Conservation (phyloP, 495 filamentous ascomycete genomes). For the Baudoinia panamericana region DNA sequence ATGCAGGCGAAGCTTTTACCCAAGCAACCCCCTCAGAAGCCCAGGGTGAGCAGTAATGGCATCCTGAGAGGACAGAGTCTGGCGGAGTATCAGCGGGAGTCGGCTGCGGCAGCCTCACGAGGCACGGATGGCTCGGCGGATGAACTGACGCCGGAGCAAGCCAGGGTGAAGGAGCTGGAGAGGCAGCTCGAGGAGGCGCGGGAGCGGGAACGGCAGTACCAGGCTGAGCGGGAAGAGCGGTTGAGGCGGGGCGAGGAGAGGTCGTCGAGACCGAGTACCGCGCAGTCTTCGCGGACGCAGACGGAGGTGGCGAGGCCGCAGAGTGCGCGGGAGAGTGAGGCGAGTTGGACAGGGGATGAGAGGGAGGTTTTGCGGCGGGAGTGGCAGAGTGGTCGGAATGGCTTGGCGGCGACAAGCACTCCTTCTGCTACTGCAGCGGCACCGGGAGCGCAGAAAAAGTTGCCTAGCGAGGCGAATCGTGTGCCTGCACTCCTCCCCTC, state of each 20-base stretch:
- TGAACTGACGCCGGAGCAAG: conserved; percentile 28
- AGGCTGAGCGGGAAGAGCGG: conserved; percentile 61
- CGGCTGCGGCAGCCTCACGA: conserved; percentile 28
- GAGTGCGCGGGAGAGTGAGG: conserved; percentile 33
- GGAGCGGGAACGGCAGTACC: conserved; percentile 72
- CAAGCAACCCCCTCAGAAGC: conserved; percentile 31
- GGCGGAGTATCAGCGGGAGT: conserved; percentile 62
- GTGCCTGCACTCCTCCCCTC: too few species aligned
- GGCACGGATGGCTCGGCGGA: conserved; percentile 25
- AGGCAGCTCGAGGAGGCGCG: conserved; percentile 73
- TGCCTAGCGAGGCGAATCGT: background rate
- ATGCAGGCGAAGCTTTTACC: conserved; percentile 50
- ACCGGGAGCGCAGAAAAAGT: conserved; percentile 6
- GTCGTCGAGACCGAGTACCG: conserved; percentile 14
- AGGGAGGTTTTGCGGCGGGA: conserved; percentile 57
- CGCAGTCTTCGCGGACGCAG: background rate
- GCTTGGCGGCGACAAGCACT: conserved; percentile 16
- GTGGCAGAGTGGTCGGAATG: conserved; percentile 38
- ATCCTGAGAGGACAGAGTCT: conserved; percentile 72
- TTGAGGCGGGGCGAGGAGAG: conserved; percentile 17
- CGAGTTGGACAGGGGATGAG: conserved; percentile 63
- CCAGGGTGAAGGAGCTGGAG: conserved; percentile 73
- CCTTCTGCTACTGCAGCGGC: conserved; percentile 17
- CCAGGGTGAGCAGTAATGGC: conserved; percentile 43
- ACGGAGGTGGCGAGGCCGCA: conserved; percentile 10